Evolutionary conservation across 164 flowering plant species (phyloP).

Genomic region (Chimonanthus praecox): DNA sequence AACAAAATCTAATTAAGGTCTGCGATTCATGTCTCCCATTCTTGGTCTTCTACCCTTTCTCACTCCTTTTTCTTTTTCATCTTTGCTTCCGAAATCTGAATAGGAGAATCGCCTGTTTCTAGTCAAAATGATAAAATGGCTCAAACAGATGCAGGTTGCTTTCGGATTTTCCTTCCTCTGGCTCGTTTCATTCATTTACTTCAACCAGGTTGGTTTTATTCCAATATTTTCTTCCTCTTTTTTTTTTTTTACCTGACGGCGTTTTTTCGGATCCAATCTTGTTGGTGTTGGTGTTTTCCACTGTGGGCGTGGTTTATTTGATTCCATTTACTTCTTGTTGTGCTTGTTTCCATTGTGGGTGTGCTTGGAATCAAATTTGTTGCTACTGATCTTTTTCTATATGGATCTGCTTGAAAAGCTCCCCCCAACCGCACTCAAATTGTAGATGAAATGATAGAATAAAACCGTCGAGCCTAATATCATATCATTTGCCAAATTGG

Average conservation of each 20-base stretch:
- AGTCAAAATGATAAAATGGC: slow-evolving; percentile 52
- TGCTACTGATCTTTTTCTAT: background rate
- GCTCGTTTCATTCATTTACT: slow-evolving; percentile 80
- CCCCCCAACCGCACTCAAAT: background rate
- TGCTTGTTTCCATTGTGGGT: background rate
- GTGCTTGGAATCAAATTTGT: background rate
- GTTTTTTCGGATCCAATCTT: background rate
- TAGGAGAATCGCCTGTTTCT: background rate
- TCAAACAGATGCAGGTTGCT: slow-evolving; percentile 36
- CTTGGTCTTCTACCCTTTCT: background rate
- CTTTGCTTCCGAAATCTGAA: background rate
- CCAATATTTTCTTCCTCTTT: background rate
- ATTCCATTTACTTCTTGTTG: background rate
- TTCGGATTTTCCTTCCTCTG: slow-evolving; percentile 77
- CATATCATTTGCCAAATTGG: too few relatives aligned
- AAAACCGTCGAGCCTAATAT: too few relatives aligned
- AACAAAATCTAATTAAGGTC: too few relatives aligned
- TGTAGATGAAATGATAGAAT: too few relatives aligned
- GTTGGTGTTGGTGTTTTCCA: background rate
- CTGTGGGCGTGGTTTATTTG: background rate
- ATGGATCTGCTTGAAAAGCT: background rate
- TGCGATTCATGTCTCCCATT: background rate
- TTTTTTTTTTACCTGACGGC: background rate
- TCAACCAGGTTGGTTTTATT: slow-evolving; percentile 59
- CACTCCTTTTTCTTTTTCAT: background rate